Evolutionary conservation across 2,329 filamentous ascomycete species (phyloP), one percentile per base, ranked within the genome.

Genomic region (Monilinia fructicola): DNA sequence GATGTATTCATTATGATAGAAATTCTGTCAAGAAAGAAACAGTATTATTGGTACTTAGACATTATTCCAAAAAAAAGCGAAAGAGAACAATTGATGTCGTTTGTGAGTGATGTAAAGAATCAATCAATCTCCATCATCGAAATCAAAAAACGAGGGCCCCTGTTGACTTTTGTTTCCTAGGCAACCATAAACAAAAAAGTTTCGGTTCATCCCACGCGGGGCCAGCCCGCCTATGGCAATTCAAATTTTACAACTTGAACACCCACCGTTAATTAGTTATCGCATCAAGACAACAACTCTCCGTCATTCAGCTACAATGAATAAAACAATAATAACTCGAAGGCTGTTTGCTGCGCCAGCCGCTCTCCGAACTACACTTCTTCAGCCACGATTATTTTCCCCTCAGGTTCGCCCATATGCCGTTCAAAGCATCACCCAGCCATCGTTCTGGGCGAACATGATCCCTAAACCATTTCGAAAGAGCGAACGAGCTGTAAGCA

Each of bases 401-500:
- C 54, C 70, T 40, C 23, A 58, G 54, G 31, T 64, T 42, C 70
- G 69, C 56, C 66, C 66, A 55, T 76, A 74, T 67, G 71, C 71
- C 52, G 79, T 79, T 12, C 84, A 72, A 31, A 74, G 67, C 54
- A 67, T 77, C 46, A 69, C 71, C 35, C 71, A 73, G 58, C 65
- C 70, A 21, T 75, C 74, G 16, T 87, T 92, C 77, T 93, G 90
- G 90, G 85, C 82, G 72, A 85, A 84, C 12, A 79, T 93, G 68
- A 78, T 93, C 59, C 90, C 90, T 2, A 91, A 89, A 72, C 84
- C 85, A n/a, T 74, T 88, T 55, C 85, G 86, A n/a, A 73, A 75
- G 69, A 68, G 69, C 78, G 76, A 79, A 76, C 71, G 81, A 72
- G 21, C 73, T 69, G 54, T 66, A 50, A 70, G 72, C 53, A 79